phyloP scores from a whole-genome alignment of 768 basidiomycete genomes.

The Cystobasidium ongulense region DNA sequence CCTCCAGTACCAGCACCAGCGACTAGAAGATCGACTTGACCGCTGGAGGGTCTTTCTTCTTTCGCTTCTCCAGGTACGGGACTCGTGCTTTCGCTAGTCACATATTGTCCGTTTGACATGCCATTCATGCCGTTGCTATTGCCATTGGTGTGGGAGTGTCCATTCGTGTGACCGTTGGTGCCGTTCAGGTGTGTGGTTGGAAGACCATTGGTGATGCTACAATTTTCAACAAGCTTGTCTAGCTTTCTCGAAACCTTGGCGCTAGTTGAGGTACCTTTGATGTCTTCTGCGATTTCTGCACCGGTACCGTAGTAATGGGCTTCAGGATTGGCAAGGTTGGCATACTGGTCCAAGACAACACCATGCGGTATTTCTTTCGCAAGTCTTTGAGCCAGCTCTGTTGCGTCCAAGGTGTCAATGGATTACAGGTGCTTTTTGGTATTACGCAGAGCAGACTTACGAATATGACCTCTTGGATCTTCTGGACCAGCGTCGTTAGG shows the following conservation, averaged over 20 bases:
- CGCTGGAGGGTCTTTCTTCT: constrained; percentile 51
- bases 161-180: background rate
- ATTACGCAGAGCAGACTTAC: background rate
- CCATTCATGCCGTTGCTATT: background rate
- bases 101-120: background rate
- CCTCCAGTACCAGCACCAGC: constrained; percentile 92
- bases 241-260: background rate
- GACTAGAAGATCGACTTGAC: constrained; percentile 70
- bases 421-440: background rate
- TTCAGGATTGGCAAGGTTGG: constrained; percentile 52
- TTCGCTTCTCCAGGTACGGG: background rate
- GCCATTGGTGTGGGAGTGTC: background rate
- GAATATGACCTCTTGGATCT: constrained; percentile 76
- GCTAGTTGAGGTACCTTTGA: constrained; percentile 50
- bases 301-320: constrained; percentile 88
- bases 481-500: constrained; percentile 84
- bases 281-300: constrained; percentile 78
- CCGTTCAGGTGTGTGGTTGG: background rate
- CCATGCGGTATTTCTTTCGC: constrained; percentile 69
- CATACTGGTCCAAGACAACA: constrained; percentile 84
- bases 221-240: background rate
- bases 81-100: background rate
- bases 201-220: background rate
- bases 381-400: constrained; percentile 74
- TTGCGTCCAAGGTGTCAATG: constrained; percentile 8